Evolutionary conservation across 1,284 basidiomycete species (phyloP).

Genomic region (Neotropicomus parvogracilis): DNA sequence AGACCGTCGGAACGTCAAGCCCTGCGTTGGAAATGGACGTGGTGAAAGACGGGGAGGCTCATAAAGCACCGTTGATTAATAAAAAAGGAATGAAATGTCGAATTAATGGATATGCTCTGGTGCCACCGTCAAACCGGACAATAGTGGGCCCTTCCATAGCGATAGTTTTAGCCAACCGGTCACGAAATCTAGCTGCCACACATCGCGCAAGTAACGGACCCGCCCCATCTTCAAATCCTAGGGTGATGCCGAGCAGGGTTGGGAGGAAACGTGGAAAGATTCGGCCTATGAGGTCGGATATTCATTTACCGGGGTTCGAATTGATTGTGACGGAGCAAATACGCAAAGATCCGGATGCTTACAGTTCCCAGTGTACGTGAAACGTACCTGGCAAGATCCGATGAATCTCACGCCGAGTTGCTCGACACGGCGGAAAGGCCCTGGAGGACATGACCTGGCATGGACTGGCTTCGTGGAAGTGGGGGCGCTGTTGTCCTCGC

Average conservation of each 20-base stretch:
- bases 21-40: no score
- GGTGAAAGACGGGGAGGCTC: conserved; percentile 21
- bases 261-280: background rate
- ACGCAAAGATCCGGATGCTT: conserved; percentile 22
- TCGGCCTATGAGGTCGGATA: background rate
- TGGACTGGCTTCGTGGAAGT: no score
- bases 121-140: conserved; percentile 9
- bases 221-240: background rate
- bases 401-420: background rate
- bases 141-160: background rate
- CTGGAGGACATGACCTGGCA: no score
- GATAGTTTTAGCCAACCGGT: conserved; percentile 2
- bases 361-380: background rate
- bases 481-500: no score
- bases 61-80: conserved; percentile 7
- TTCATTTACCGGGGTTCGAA: conserved; percentile 14
- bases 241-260: background rate
- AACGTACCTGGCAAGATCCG: conserved; percentile 24
- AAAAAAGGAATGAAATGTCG: conserved; percentile 8
- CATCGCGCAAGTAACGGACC: background rate
- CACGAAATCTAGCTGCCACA: background rate
- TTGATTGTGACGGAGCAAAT: conserved; percentile 14
- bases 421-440: no score
- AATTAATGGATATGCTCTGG: conserved; percentile 3
- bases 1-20: no score